Evolutionary conservation across 2,329 filamentous ascomycete species (phyloP).

Genomic region (Leptographium galeiforme): DNA sequence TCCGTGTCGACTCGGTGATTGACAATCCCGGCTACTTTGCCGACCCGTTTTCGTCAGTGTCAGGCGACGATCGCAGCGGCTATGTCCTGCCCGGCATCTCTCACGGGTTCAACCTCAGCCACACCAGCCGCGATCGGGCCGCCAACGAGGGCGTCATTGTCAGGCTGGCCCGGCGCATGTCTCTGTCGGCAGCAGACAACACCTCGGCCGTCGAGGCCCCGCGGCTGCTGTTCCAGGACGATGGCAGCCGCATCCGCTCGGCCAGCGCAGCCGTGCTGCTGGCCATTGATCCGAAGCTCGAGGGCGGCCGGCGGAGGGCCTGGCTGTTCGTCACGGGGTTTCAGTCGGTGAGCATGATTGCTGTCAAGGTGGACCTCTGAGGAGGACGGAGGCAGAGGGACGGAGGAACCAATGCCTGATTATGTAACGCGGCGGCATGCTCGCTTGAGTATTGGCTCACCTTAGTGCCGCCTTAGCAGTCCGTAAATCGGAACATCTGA

Average conservation of each 20-base stretch:
- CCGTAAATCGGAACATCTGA: no score
- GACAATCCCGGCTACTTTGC: constrained; percentile 47
- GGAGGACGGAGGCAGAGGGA: not conserved
- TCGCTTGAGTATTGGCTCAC: no score
- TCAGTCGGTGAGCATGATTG: constrained; percentile 32
- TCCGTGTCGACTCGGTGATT: constrained; percentile 29
- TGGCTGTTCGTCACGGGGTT: constrained; percentile 48
- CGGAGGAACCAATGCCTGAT: not conserved
- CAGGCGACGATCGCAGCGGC: constrained; percentile 32
- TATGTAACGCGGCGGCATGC: no score
- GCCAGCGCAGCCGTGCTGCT: constrained; percentile 40
- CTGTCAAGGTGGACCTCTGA: constrained; percentile 36
- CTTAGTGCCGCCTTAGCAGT: no score
- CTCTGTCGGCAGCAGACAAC: not conserved
- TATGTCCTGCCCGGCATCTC: constrained; percentile 36
- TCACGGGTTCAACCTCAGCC: constrained; percentile 23
- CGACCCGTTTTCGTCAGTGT: constrained; percentile 32
- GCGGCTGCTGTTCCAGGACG: constrained; percentile 42
- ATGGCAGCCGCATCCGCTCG: constrained; percentile 34
- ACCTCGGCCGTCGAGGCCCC: constrained; percentile 16
- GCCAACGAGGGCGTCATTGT: constrained; percentile 31
- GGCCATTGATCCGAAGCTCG: constrained; percentile 31
- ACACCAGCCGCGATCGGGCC: constrained; percentile 17
- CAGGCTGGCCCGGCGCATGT: constrained; percentile 21
- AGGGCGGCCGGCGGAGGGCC: constrained; percentile 30